Evolutionary conservation across 176 grass and related monocot species (phyloP).

Genomic region (Avena atlantica): DNA sequence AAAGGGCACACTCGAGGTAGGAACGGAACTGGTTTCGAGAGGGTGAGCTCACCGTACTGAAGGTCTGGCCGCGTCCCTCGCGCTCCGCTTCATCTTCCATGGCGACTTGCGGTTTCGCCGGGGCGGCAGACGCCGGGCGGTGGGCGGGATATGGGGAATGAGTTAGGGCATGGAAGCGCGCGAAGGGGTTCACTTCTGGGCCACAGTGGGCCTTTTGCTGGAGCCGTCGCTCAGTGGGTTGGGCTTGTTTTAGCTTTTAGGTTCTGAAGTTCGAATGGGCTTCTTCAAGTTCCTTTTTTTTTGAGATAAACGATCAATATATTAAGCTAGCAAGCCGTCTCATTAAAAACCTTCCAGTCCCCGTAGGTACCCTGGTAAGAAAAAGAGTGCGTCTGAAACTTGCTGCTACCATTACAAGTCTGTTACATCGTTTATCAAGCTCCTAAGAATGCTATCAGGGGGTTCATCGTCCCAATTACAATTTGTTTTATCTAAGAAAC

Average conservation of each 20-base stretch:
- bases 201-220: background rate
- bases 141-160: background rate
- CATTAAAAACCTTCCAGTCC: too few species aligned
- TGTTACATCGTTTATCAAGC: too few species aligned
- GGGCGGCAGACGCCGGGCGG: background rate
- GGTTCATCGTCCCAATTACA: too few species aligned
- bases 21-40: too few species aligned
- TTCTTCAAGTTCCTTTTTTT: too few species aligned
- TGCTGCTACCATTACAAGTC: too few species aligned
- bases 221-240: background rate
- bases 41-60: conserved; percentile 50
- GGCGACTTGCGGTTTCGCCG: background rate
- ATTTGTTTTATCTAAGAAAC: too few species aligned
- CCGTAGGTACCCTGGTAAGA: too few species aligned
- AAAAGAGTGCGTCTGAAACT: too few species aligned
- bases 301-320: too few species aligned
- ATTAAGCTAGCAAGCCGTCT: too few species aligned
- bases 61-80: conserved; percentile 31
- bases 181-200: background rate
- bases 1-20: background rate
- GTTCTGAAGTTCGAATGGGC: background rate
- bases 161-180: conserved; percentile 17
- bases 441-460: too few species aligned
- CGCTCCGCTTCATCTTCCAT: conserved; percentile 42
- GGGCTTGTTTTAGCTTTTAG: background rate